Evolutionary conservation across 192 early-diverging fungal genomes (phyloP), one percentile per base, ranked within the genome.

Genomic region (Backusella australiensis): DNA sequence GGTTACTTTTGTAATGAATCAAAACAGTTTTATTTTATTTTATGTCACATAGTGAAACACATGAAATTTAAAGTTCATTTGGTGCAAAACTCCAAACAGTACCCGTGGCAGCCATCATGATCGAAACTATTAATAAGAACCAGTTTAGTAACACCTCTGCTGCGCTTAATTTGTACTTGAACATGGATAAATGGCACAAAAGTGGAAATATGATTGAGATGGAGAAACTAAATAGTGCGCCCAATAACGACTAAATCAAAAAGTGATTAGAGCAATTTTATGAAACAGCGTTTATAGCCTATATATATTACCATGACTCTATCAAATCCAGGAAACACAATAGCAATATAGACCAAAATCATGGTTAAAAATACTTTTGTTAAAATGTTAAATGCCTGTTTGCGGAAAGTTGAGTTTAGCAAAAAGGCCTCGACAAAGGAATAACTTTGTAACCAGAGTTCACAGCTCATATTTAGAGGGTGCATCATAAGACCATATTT

Each of bases 401-500:
- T 19, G 11, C 74, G 74, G 34, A 36, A 42, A 34, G 53, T 19
- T 21, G n/a, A 36, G 35, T 75, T 42, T 23, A 34, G 12, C 17
- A 41, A 73, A 41, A 41, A 71, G 9, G 70, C 32, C 17, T 71
- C 42, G 15, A 71, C 9, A 6, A 0, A 39, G 2, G 36, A 70
- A 34, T 77, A 19, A 42, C 53, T 67, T 52, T 53, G 41, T 32
- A 78, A 79, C 46, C 34, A 70, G 17, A 82, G 59, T 77, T 84
- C 82, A 46, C 78, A 78, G 1, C 78, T 85, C 17, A 81, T 34
- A 68, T 87, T 87, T 17, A 93, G 81, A 12, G 92, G 92, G 8
- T 87, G 88, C 41, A 92, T 67, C 39, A 82, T 85, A 23, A 93
- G 75, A 6, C 88, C 89, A 75, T 90, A 93, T 73, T 93, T 93